Evolutionary conservation across 345 rosid species (phyloP).

Genomic region (Pistacia vera): DNA sequence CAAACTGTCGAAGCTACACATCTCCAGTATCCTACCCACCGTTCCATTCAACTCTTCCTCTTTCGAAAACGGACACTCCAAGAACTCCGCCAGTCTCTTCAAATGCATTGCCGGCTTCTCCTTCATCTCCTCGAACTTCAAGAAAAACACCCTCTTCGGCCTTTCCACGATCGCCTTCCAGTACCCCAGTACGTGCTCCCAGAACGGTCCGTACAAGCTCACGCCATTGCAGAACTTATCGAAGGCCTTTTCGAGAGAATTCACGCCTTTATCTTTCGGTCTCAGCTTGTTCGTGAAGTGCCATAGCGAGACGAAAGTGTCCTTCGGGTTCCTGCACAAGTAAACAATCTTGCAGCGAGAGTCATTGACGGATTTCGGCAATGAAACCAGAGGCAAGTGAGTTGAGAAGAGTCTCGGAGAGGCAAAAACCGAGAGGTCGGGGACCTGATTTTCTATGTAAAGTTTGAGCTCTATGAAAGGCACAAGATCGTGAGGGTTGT

Average conservation of each 20-base stretch:
- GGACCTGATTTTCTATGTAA: slow-evolving; percentile 13
- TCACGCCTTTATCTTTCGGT: slow-evolving; percentile 14
- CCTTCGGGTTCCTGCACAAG: slow-evolving; percentile 56
- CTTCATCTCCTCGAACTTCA: slow-evolving; percentile 50
- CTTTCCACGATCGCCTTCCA: slow-evolving; percentile 38
- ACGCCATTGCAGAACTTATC: slow-evolving; percentile 46
- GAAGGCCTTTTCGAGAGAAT: slow-evolving; percentile 34
- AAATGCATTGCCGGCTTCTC: slow-evolving; percentile 35
- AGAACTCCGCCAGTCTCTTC: slow-evolving; percentile 40
- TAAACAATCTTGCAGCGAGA: slow-evolving; percentile 51
- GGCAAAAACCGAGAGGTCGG: slow-evolving; percentile 24
- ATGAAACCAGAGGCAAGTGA: slow-evolving; percentile 34
- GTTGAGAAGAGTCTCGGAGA: slow-evolving; percentile 48
- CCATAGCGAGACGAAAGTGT: slow-evolving; percentile 51
- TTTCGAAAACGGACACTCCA: slow-evolving; percentile 39
- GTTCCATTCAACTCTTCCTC: slow-evolving; percentile 41
- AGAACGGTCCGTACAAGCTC: slow-evolving; percentile 49
- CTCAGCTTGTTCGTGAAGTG: slow-evolving; percentile 48
- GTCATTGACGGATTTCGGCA: slow-evolving; percentile 30
- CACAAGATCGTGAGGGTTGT: slow-evolving; percentile 54
- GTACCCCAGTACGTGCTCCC: slow-evolving; percentile 41
- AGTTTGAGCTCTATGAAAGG: slow-evolving; percentile 44
- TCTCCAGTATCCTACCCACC: slow-evolving; percentile 38
- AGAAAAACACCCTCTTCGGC: slow-evolving; percentile 37
- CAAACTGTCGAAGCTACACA: slow-evolving; percentile 51